Evolutionary conservation across 2,329 filamentous ascomycete genomes (phyloP).

Genomic region (Alternaria arborescens): DNA sequence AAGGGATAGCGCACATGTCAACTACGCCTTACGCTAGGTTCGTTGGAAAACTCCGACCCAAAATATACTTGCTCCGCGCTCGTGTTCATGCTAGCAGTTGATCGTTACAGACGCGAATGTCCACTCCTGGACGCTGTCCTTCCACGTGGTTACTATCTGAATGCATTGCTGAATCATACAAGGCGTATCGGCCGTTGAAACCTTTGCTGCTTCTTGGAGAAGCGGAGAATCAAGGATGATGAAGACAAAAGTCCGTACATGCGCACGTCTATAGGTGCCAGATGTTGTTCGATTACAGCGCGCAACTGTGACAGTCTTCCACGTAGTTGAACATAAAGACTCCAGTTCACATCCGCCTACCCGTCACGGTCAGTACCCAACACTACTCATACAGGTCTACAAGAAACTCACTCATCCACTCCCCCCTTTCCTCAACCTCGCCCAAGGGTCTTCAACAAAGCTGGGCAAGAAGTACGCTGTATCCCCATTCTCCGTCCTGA

Average conservation of each 20-base stretch:
- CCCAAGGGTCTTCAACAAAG: constrained; percentile 79
- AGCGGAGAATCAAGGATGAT: too few species aligned
- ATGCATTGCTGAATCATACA: too few species aligned
- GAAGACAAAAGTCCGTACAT: too few species aligned
- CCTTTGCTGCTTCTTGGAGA: too few species aligned
- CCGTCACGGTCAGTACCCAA: not conserved
- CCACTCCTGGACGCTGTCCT: not conserved
- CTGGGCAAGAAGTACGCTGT: constrained; percentile 73
- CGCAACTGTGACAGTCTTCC: too few species aligned
- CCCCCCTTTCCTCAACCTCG: constrained; percentile 16
- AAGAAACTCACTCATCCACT: not conserved
- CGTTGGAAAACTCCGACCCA: not conserved
- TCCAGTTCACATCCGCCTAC: too few species aligned
- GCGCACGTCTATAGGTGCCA: too few species aligned
- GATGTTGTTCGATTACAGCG: too few species aligned
- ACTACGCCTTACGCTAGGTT: constrained; percentile 13
- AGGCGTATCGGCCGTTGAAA: too few species aligned
- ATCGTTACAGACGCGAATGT: not conserved
- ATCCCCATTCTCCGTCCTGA: constrained; percentile 65
- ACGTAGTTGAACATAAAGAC: too few species aligned
- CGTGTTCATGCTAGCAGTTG: not conserved
- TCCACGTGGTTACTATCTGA: too few species aligned
- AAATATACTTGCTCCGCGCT: not conserved
- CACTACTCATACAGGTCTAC: not conserved
- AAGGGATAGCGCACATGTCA: constrained; percentile 18